Evolutionary conservation across 257 asterid genomes (phyloP).

Genomic region (Ocimum tenuiflorum): DNA sequence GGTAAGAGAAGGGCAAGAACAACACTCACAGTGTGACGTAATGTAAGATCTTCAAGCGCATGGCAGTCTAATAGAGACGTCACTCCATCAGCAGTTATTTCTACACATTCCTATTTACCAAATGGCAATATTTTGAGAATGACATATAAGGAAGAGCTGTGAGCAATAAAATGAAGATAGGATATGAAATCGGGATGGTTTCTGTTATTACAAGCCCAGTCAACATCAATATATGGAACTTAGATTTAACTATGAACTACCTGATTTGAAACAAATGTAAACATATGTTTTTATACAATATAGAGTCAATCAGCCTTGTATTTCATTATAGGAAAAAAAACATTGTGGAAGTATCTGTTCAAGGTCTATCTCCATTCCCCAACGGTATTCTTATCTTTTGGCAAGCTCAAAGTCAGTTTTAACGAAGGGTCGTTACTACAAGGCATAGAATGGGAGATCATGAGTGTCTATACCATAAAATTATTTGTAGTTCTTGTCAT

Average conservation of each 20-base stretch:
- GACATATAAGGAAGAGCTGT: neutral
- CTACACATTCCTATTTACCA: slow-evolving; percentile 70
- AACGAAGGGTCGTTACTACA: neutral
- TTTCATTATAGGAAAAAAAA: neutral
- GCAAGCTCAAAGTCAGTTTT: neutral
- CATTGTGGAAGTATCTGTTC: neutral
- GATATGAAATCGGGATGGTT: neutral
- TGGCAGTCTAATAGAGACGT: slow-evolving; percentile 57
- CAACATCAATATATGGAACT: neutral
- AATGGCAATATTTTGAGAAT: slow-evolving; percentile 12
- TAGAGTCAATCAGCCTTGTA: neutral
- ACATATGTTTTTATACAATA: neutral
- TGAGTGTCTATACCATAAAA: neutral
- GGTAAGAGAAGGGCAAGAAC: too few species aligned
- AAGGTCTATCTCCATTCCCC: neutral
- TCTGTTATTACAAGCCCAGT: neutral
- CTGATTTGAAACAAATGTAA: neutral
- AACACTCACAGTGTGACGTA: slow-evolving; percentile 66
- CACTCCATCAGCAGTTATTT: slow-evolving; percentile 55
- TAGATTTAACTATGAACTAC: neutral
- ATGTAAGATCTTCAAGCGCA: slow-evolving; percentile 74
- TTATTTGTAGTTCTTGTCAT: neutral
- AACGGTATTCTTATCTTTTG: neutral
- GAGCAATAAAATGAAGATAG: neutral
- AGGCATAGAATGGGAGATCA: too few species aligned